Evolutionary conservation across 805 yeast genomes (phyloP), one percentile per base, ranked within the genome.

Genomic region (Cyberlindnera xylosilytica): DNA sequence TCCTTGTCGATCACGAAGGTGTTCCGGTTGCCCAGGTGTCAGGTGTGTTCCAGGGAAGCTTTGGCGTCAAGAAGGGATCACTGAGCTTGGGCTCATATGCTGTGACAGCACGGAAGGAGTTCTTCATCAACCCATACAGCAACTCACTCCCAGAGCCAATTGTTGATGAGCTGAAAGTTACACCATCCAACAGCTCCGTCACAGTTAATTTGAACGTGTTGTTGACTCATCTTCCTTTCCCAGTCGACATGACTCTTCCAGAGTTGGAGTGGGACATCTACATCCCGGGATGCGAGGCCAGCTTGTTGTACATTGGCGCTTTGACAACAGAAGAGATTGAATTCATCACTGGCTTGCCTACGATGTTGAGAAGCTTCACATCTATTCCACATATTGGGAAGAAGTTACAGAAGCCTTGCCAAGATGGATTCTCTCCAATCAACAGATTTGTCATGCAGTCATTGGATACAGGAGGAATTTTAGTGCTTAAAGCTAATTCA

Each of bases 371-470:
- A 6, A 15, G 31, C 7, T 36, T 15, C 4, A 36, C 20, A 3
- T 11, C 4, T 1, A 20, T 49, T 1, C 50, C 50, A n/a, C 30
- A 45, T 12, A 17, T 54, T 6, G 24, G 30, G 3, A 41, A 39
- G 20, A 46, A 36, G 9, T 17, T 45, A 4, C 36, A 38, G 12
- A 44, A 20, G 16, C 29, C 29, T 12, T 54, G 59, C 19, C 12
- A 10, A 2, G 47, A 47, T 53, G 59, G 57, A 1, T 10, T 51
- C 4, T 51, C 59, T 7, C 53, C 59, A 12, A 17, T 54, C 17
- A 54, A 54, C 34, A 34, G 29, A n/a, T 28, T 50, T 5, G 31
- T 39, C 1, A 45, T 41, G n/a, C 35, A 27, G 11, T 27, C 36
- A 2, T 12, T 41, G 3, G 48, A 46, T 22, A 38, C 19, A 3